Percentiles rank a stretch among this genome's conserved stretches.
phyloP scores from a whole-genome alignment of 257 asterid genomes.

The Leptodermis oblonga region DNA sequence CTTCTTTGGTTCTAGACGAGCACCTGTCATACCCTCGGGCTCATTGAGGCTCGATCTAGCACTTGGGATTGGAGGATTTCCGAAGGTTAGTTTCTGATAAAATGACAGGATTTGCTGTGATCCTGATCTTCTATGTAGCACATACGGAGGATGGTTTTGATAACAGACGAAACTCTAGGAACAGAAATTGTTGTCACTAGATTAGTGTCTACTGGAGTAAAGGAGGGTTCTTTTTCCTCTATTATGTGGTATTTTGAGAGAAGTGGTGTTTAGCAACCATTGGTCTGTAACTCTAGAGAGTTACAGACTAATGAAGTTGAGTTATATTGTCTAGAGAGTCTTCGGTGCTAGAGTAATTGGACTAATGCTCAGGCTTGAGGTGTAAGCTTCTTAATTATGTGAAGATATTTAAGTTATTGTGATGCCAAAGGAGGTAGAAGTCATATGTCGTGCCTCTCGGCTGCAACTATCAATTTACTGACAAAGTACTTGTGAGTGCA shows the following conservation, averaged over 20 bases:
- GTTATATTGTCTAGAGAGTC: background rate
- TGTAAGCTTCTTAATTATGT: background rate
- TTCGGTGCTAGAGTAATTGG: background rate
- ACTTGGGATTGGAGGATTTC: constrained; percentile 91
- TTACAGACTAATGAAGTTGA: background rate
- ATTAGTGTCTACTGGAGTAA: background rate
- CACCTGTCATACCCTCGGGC: constrained; percentile 83
- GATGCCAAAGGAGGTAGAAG: background rate
- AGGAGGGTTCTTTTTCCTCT: background rate
- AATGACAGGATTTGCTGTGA: background rate
- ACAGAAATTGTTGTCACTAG: background rate
- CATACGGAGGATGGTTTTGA: background rate
- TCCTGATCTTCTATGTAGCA: background rate
- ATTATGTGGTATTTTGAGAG: background rate
- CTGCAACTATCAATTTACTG: background rate
- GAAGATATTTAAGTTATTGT: too few species aligned
- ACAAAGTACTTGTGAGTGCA: background rate
- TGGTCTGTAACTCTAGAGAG: background rate
- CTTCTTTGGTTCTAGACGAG: constrained; percentile 75
- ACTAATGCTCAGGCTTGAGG: background rate
- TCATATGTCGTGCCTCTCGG: constrained; percentile 5
- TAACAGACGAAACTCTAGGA: background rate
- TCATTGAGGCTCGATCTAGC: constrained; percentile 87
- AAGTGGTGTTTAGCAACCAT: background rate
- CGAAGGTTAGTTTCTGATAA: constrained; percentile 57